Percentiles rank a stretch among this genome's conserved stretches.
These are phyloP conservation scores for Raddia distichophylla DNA, from an alignment of 176 grass and related monocot genomes.

Conservation along the genomic window DNA sequence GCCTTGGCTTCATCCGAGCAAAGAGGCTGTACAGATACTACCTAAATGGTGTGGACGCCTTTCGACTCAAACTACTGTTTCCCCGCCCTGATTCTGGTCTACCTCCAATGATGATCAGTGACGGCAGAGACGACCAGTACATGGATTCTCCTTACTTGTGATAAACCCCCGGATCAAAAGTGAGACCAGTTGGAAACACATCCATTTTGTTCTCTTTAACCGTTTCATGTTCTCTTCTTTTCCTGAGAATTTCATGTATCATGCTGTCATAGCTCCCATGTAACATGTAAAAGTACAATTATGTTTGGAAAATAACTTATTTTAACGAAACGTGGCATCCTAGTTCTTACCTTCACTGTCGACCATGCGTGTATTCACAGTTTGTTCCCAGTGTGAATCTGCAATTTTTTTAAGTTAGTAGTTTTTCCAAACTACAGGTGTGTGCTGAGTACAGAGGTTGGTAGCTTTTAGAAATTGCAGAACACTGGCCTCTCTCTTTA, in stretches of 20 bases:
- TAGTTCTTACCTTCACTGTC: no score
- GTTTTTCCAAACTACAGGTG: no score
- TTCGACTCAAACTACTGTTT: constrained; percentile 88
- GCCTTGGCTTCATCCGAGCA: constrained; percentile 88
- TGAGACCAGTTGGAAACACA: background rate
- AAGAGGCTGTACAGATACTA: constrained; percentile 97
- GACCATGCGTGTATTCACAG: no score
- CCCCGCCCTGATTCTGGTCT: constrained; percentile 51
- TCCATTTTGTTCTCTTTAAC: background rate
- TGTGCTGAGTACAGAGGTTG: no score
- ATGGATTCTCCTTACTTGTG: constrained; percentile 61
- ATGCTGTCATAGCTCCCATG: background rate
- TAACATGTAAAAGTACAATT: background rate
- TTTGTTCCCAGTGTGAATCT: no score
- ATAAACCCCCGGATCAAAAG: background rate
- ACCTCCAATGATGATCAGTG: constrained; percentile 24
- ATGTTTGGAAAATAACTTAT: background rate
- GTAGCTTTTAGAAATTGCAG: no score
- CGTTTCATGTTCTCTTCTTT: background rate
- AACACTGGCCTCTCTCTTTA: no score
- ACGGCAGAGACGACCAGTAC: constrained; percentile 45
- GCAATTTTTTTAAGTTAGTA: no score
- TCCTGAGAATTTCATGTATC: background rate
- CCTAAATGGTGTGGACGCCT: constrained; percentile 92
- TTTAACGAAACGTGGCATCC: background rate